Base-by-base conservation (phyloP, 1,284 basidiomycete species). In the Ustilago hordei region DNA sequence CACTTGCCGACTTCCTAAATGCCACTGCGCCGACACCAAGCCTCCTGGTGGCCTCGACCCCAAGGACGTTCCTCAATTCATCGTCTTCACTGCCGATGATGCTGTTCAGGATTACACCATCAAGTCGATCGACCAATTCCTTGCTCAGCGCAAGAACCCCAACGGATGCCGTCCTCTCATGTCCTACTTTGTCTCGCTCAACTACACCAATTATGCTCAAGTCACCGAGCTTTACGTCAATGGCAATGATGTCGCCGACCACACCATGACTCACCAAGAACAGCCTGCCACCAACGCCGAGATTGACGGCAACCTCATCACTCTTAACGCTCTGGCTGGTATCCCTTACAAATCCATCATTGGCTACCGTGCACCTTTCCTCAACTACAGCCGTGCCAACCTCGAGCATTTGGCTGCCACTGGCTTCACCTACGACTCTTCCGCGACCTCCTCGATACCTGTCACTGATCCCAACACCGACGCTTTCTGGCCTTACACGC, bases 201-300 rank as follows among this genome's bases (percentile, higher is more conserved):
- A 90, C 74, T 93, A 91, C 86, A 93, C 93, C 35, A 93, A 93
- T 84, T 93, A 91, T 84, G 91, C 91, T 11, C 79, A 81, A 75
- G 91, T 94, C 55, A 94, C 93, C 87, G 92, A 94, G 85, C 93
- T 91, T 91, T 93, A 88, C 85, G 92, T 93, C 50, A 91, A 91
- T 8, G 93, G 93, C 41, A 93, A 94, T 85, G 93, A 94, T 83
- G 92, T 94, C 72, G 92, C 91, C n/a, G 93, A 93, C 86, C 92
- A 93, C 86, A 93, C 92, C 41, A 93, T 94, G 91, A 93, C 92
- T n/a, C 93, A 93, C 86, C 91, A 92, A 35, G 86, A 78, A 69
- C 91, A 90, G 60, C 69, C 74, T 8, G 86, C 88, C 28, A 91
- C 91, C 8, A 87, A 90, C 0, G 81, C 88, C 8, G 77, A 81